Base-by-base conservation (phyloP, 495 filamentous ascomycete genomes). In the Cenococcum geophilum region DNA sequence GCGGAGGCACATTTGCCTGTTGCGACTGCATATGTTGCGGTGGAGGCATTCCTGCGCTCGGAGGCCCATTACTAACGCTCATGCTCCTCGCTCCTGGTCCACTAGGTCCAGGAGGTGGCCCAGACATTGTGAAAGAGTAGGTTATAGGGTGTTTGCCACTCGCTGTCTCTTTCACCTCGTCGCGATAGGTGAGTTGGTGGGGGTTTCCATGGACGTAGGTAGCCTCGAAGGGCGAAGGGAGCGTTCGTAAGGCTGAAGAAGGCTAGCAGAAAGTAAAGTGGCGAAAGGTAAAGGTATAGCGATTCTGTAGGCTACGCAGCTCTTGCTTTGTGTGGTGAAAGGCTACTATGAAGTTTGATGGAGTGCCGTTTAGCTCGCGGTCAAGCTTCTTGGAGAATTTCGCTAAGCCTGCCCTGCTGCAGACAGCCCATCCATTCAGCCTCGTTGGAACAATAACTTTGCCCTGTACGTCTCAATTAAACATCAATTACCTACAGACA, bases 11-110 rank as follows among this genome's bases (percentile, higher is more conserved):
- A 48, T 60, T 20, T 37, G 21, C 64, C 69, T 58, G 65, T 55
- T 59, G 58, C 36, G 75, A 71, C 27, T 74, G 71, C 32, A 77
- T 73, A n/a, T 73, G 73, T 48, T 78, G 78, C 58, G 84, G 81
- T 43, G 77, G 74, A 64, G 79, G 76, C 72, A 85, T 79, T 37
- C 77, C 76, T 53, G 73, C 73, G 65, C 76, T 76, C 76, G 79
- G 63, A 53, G 68, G 68, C 9, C 66, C 68, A 50, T 71, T 71
- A 23, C 56, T 57, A 11, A 71, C 60, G 50, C 68, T 71, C 55
- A 62, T 60, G 37, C 62, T 66, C 35, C 68, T 37, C 10, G 55
- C 52, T 5, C 18, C 57, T 25, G 68, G 61, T 5, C 63, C 64
- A 16, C 48, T n/a, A 20, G 55, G 60, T 25, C 65, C 68, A 18